phyloP scores from a whole-genome alignment of 2,329 filamentous ascomycete species.

The Pezicula carpinea region DNA sequence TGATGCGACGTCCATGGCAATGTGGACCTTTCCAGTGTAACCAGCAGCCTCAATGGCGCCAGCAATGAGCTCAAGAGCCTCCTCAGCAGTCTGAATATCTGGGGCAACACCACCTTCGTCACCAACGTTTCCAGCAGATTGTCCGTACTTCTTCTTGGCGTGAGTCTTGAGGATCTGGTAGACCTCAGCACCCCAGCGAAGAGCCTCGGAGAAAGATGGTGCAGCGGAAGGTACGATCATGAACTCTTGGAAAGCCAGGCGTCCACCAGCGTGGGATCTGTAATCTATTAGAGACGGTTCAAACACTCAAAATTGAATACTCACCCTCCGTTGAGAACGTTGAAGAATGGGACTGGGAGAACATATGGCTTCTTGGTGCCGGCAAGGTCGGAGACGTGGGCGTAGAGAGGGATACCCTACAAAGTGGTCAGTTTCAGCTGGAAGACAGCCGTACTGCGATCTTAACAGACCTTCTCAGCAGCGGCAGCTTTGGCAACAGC shows the following conservation, averaged over 20 bases:
- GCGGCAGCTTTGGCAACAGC: conserved; percentile 85
- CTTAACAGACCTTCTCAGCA: conserved; percentile 66
- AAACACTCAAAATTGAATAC: conserved; percentile 23
- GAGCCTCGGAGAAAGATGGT: conserved; percentile 87
- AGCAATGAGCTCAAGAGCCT: conserved; percentile 94
- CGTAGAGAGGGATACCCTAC: conserved; percentile 76
- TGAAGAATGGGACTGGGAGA: conserved; percentile 88
- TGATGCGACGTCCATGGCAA: conserved; percentile 98
- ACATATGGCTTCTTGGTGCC: conserved; percentile 91
- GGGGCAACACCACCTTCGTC: conserved; percentile 99
- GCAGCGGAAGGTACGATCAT: conserved; percentile 87
- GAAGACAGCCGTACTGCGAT: conserved; percentile 6
- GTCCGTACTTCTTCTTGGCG: conserved; percentile 99
- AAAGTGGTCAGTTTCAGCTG: conserved; percentile 5
- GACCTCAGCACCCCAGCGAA: conserved; percentile 94
- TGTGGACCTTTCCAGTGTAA: conserved; percentile 94
- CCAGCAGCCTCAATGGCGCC: conserved; percentile 92
- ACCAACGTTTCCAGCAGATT: conserved; percentile 97
- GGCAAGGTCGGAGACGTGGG: conserved; percentile 80
- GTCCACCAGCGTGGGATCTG: conserved; percentile 94
- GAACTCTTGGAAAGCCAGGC: conserved; percentile 93
- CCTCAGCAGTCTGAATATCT: conserved; percentile 94
- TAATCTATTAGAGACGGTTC: conserved; percentile 13
- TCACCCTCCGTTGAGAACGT: conserved; percentile 74
- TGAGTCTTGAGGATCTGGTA: conserved; percentile 97